These are phyloP conservation scores for Exophiala dermatitidis DNA, from an alignment of 2,329 filamentous ascomycete species.

Conservation along the genomic window DNA sequence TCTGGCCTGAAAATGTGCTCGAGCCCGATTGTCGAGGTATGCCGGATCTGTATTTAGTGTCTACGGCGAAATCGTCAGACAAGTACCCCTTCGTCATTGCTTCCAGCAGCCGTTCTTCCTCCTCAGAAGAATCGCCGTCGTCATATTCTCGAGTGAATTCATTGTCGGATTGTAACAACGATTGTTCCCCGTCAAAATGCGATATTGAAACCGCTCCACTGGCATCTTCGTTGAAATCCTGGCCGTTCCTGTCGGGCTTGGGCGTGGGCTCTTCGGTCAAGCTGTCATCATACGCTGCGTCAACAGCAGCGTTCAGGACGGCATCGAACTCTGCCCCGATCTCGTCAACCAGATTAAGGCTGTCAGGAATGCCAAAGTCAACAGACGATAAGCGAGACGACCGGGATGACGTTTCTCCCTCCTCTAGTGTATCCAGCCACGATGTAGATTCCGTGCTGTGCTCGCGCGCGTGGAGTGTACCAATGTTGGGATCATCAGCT, in stretches of 20 bases:
- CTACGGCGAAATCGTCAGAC: conserved; percentile 75
- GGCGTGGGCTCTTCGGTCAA: conserved; percentile 32
- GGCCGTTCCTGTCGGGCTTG: conserved; percentile 64
- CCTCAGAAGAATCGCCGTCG: conserved; percentile 61
- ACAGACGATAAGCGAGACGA: conserved; percentile 51
- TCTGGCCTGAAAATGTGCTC: conserved; percentile 56
- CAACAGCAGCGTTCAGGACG: conserved; percentile 87
- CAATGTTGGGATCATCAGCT: conserved; percentile 25
- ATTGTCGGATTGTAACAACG: conserved; percentile 3
- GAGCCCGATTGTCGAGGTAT: conserved; percentile 74
- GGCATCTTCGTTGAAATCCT: conserved; percentile 11
- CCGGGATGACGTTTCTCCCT: conserved; percentile 69
- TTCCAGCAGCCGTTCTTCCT: conserved; percentile 69
- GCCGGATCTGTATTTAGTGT: conserved; percentile 58
- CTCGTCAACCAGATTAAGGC: conserved; percentile 19
- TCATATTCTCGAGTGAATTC: conserved; percentile 42
- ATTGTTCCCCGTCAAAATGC: not conserved
- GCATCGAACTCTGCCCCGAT: conserved; percentile 79
- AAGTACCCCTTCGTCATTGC: conserved; percentile 80
- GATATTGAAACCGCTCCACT: conserved; percentile 2
- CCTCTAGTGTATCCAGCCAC: conserved; percentile 91
- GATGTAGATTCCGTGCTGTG: conserved; percentile 72
- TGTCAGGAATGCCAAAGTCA: conserved; percentile 14
- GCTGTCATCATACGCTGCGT: conserved; percentile 77
- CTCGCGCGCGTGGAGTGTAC: conserved; percentile 20